Percentiles rank a stretch among this genome's conserved stretches.
These are phyloP conservation scores for Graphilbum fragrans DNA, from an alignment of 2,329 filamentous ascomycete genomes.

Conservation along the genomic window DNA sequence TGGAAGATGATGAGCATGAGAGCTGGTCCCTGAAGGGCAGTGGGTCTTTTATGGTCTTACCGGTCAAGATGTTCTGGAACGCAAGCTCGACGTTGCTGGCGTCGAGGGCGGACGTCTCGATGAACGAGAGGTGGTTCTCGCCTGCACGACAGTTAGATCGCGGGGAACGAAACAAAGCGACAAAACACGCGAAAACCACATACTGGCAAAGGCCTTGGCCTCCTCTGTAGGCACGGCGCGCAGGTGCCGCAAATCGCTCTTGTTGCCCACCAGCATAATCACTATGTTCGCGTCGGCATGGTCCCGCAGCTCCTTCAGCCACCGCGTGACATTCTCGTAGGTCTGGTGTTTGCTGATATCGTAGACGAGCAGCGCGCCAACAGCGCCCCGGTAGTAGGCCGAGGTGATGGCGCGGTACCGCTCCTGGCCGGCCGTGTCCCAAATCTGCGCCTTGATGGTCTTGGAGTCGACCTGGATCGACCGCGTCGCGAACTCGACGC, in stretches of 20 bases:
- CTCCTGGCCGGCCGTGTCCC: slow-evolving; percentile 98
- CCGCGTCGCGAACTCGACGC: slow-evolving; percentile 96
- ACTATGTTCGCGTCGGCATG: slow-evolving; percentile 98
- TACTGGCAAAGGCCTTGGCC: slow-evolving; percentile 95
- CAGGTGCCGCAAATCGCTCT: slow-evolving; percentile 99
- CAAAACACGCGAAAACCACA: slow-evolving; percentile 12
- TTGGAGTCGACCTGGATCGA: slow-evolving; percentile 98
- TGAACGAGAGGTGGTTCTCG: slow-evolving; percentile 97
- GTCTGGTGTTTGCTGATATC: slow-evolving; percentile 99
- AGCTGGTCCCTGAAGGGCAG: no score
- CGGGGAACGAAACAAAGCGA: slow-evolving; percentile 1
- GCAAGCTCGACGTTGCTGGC: slow-evolving; percentile 98
- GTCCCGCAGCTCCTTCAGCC: slow-evolving; percentile 96
- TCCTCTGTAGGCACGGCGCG: slow-evolving; percentile 95
- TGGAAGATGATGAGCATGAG: no score
- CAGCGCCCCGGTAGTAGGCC: slow-evolving; percentile 95
- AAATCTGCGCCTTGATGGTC: slow-evolving; percentile 99
- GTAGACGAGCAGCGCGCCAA: slow-evolving; percentile 95
- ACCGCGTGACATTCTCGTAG: slow-evolving; percentile 97
- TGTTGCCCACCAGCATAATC: slow-evolving; percentile 99
- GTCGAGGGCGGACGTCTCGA: slow-evolving; percentile 96
- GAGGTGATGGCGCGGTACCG: slow-evolving; percentile 98
- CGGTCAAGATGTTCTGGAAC: slow-evolving; percentile 98
- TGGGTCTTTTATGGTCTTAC: slow-evolving; percentile 53
- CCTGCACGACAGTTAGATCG: slow-evolving; percentile 35